Evolutionary conservation across 2,329 filamentous ascomycete species (phyloP), one percentile per base, ranked within the genome.

Genomic region (Parastagonospora nodorum): DNA sequence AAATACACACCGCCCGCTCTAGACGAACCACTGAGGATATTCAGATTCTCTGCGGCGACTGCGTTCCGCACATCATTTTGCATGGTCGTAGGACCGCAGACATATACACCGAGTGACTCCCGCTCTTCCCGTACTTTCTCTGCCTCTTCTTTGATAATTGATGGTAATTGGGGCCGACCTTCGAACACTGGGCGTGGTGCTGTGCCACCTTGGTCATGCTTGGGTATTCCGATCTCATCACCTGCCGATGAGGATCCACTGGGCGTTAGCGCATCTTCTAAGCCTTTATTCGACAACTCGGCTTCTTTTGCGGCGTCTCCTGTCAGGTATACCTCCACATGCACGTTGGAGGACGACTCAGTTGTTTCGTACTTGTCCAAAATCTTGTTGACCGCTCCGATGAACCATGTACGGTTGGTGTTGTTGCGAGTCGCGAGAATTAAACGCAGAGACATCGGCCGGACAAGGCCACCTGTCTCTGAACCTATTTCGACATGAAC

Each of bases 11-110:
- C 73, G 30, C 64, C 64, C 4, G 51, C 48, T 41, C 58, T 63
- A 1, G 55, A 60, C 5, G 19, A 24, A 24, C 63, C 68, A 14
- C 58, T 70, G 7, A 78, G 24, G 10, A 76, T 71, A 7, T 53
- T 51, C 46, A 73, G 42, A 46, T 82, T 78, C 35, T 73, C 74
- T n/a, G 45, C 45, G 1, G 78, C 78, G 15, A 78, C 77, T 7
- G 77, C 78, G 63, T 79, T 77, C 2, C 77, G 68, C 8, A 79
- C 75, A 67, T 81, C 79, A 43, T 77, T 66, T 44, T 79, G 68
- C 78, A 81, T 79, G 4, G 73, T 76, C 16, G 62, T 43, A 1
- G 78, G 78, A 0, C 78, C 78, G 48, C 78, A 80, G 12, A 75
- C 73, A 42, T 74, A 76, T 8, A 80, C 72, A 9, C 65, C 64